Percentiles rank a stretch among this genome's conserved stretches.
These are phyloP conservation scores for Metschnikowia borealis DNA, from an alignment of 805 yeast species.

Conservation along the genomic window DNA sequence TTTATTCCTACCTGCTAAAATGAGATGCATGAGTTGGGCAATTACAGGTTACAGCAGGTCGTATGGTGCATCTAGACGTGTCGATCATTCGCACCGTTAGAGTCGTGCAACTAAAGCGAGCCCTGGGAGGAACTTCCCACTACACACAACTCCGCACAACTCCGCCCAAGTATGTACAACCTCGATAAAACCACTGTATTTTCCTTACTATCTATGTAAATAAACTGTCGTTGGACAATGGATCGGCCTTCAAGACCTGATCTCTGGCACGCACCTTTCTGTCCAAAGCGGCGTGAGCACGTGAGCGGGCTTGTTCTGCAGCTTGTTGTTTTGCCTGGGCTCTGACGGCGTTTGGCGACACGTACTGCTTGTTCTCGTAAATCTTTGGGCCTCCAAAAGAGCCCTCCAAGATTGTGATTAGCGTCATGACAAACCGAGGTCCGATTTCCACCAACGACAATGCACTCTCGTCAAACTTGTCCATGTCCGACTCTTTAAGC, in stretches of 20 bases:
- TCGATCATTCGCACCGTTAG: too few species aligned
- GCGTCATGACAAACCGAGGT: slow-evolving; percentile 91
- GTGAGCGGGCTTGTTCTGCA: slow-evolving; percentile 71
- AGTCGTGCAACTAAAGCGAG: too few species aligned
- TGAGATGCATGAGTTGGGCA: too few species aligned
- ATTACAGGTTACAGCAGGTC: too few species aligned
- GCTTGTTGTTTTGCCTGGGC: slow-evolving; percentile 78
- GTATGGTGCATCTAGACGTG: too few species aligned
- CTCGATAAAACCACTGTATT: not conserved
- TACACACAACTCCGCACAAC: too few species aligned
- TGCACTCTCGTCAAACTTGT: slow-evolving; percentile 47
- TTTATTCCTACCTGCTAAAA: too few species aligned
- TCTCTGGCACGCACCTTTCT: slow-evolving; percentile 75
- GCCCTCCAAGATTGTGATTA: slow-evolving; percentile 89
- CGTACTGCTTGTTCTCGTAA: slow-evolving; percentile 94
- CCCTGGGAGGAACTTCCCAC: too few species aligned
- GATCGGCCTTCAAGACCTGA: slow-evolving; percentile 71
- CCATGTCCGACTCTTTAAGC: slow-evolving; percentile 49
- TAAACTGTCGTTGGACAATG: slow-evolving; percentile 71
- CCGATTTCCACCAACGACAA: slow-evolving; percentile 89
- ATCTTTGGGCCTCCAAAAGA: slow-evolving; percentile 97
- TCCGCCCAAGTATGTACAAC: not conserved
- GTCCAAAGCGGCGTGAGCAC: slow-evolving; percentile 76
- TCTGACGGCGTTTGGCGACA: slow-evolving; percentile 92
- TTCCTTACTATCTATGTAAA: slow-evolving; percentile 46